Base-by-base conservation (phyloP, 805 yeast species). In the Starmerella cellae region DNA sequence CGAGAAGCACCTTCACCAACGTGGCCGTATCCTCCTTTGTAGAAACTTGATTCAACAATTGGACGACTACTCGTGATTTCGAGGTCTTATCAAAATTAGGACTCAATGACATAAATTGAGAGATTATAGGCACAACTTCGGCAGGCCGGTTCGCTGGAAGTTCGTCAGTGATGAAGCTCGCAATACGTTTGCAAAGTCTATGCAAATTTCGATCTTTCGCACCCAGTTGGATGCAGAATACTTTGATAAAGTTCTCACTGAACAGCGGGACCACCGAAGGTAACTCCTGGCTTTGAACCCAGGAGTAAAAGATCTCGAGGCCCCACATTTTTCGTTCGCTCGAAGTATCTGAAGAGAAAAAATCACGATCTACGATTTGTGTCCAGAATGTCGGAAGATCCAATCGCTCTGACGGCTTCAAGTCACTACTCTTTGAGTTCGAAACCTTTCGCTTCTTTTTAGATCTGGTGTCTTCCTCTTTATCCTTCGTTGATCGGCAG, bases 291-390 rank as follows among this genome's bases (percentile, higher is more conserved):
- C 47, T 43, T 34, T 59, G 55, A 5, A 77, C 56, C 42, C 75
- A 67, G 39, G 68, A 63, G 33, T 62, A 67, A 47, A 87, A 75
- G 10, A 85, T 70, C 51, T 81, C 81, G 53, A 87, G 75, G 0
- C 95, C 97, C 72, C 83, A 73, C 59, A 70, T 82, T 58, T 87
- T 88, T 44, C 95, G 68, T 59, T 87, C 96, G 26, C 78, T 73
- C 1, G 95, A 84, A 0, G 95, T 69, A 49, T 77, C 74, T 29
- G 74, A 75, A 4, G 82, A 67, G 52, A 88, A 87, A 46, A 82
- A 73, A 3, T 80, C 71, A 53, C 84, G 91, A 56, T 88, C 96
- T 14, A 88, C 72, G 5, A 75, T 77, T 3, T 69, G 65, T 51
- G 75, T 73, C 94, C 94, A 85, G 58, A 88, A 85, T 41, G 82